Evolutionary conservation across 73 alveolate species (phyloP).

Genomic region (Blepharisma japonicum): DNA sequence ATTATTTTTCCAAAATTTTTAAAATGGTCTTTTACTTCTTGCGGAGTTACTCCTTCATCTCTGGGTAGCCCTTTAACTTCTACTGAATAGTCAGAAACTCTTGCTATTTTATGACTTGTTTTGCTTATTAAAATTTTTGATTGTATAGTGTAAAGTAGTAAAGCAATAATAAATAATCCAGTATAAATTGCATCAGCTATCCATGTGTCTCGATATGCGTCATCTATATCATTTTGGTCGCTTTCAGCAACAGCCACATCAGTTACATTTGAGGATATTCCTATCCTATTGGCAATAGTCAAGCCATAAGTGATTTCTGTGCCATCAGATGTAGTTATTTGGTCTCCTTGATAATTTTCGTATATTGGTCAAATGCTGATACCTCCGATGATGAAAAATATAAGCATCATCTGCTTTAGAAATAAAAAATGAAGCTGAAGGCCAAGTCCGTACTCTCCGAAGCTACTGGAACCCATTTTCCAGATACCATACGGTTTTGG

Average conservation of each 20-base stretch:
- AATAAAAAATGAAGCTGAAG: background rate
- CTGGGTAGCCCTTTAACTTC: constrained; percentile 28
- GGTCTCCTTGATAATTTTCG: background rate
- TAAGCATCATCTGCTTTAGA: constrained; percentile 20
- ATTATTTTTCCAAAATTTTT: background rate
- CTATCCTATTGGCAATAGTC: constrained; percentile 3
- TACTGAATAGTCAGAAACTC: constrained; percentile 1
- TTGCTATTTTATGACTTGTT: background rate
- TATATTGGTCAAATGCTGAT: background rate
- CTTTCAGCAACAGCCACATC: background rate
- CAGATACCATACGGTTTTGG: too few species aligned
- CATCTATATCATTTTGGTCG: background rate
- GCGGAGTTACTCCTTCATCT: background rate
- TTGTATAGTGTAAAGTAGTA: background rate
- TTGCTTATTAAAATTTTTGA: background rate
- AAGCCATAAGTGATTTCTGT: background rate
- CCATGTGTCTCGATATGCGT: background rate
- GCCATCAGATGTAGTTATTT: background rate
- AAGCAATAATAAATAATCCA: background rate
- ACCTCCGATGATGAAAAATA: constrained; percentile 21
- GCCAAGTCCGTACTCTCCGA: constrained; percentile 25
- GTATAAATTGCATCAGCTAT: constrained; percentile 3
- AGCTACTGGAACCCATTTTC: background rate
- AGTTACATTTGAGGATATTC: background rate
- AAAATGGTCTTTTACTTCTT: constrained; percentile 11